Base-by-base conservation (phyloP, 2,329 filamentous ascomycete genomes). In the Aspergillus jensenii region DNA sequence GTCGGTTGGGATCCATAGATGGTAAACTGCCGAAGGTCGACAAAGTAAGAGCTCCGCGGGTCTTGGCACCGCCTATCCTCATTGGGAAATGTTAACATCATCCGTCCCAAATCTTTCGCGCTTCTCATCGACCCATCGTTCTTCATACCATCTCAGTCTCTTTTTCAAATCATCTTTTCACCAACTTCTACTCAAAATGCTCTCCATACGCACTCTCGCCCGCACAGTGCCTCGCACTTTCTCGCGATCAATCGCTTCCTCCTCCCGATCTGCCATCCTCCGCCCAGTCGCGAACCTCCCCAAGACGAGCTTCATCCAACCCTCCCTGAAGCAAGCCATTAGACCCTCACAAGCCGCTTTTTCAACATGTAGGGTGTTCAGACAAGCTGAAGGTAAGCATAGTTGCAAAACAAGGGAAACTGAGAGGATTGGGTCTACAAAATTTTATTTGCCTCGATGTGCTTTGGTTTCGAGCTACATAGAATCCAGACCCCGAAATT, bases 181-280 rank as follows among this genome's bases (percentile, higher is more conserved):
- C 39, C 50, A 37, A 23, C 23, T 19, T 41, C 19, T 44, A 49
- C 41, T 51, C 51, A 65, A 50, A 50, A 92, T 92, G 90, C 79
- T 91, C 71, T 88, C 88, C 65, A 79, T 90, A 65, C 83, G 89
- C 74, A 78, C 82, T 60, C 72, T 89, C 63, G 81, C 84, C 71
- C 88, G 89, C 73, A 83, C 86, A 50, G 84, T 87, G 71, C 88
- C 89, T 67, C 85, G 88, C 72, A 80, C 82, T 58, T 67, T 88
- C 54, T 78, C 83, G 66, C 84, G 88, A 62, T 74, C 76, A 67
- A 70, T 88, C 62, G 78, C 83, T 62, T 74, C 78, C 57, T 74
- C 81, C 53, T 76, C 83, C 39, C 62, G 67, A 46, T 63, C 67
- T 49, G 67, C 82, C 61, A 77, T 82, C 67, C 59, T 69, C 62